Evolutionary conservation across 352 stramenopile species (phyloP).

Genomic region (Blastocystis hominis): DNA sequence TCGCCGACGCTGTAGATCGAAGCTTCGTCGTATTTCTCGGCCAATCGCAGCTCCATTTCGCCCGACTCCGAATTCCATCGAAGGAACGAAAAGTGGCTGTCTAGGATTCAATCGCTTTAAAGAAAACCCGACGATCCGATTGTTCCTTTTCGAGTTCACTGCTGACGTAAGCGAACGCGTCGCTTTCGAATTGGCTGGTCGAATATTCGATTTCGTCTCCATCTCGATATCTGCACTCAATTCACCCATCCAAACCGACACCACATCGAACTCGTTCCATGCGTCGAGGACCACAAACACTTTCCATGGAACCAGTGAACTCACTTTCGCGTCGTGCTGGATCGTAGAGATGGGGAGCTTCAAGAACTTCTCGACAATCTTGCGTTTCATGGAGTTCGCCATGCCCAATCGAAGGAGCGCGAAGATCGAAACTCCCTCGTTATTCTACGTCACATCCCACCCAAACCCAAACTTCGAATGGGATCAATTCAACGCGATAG

Average conservation of each 20-base stretch:
- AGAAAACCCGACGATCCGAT: too few species aligned
- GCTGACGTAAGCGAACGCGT: not conserved
- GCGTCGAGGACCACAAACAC: not conserved
- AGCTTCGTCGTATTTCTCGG: not conserved
- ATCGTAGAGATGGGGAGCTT: not conserved
- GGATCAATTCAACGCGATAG: too few species aligned
- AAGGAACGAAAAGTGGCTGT: not conserved
- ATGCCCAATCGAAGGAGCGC: not conserved
- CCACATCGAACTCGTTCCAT: too few species aligned
- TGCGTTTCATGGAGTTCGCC: not conserved
- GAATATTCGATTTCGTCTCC: too few species aligned
- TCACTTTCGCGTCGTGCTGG: not conserved
- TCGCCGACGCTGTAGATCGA: slow-evolving; percentile 14
- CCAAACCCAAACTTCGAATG: too few species aligned
- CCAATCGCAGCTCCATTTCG: not conserved
- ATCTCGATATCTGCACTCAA: too few species aligned
- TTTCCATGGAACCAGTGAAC: not conserved
- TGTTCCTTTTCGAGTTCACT: too few species aligned
- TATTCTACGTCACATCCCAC: too few species aligned
- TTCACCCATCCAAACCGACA: too few species aligned
- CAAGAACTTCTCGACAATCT: not conserved
- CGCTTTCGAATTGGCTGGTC: not conserved
- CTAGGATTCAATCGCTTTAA: not conserved
- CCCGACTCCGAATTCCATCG: not conserved
- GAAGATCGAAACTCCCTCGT: too few species aligned